A percentile compares a stretch with the other conserved stretches of the same genome.
Conservation (phyloP, 1,284 basidiomycete genomes). For the Tilletia setariae region DNA sequence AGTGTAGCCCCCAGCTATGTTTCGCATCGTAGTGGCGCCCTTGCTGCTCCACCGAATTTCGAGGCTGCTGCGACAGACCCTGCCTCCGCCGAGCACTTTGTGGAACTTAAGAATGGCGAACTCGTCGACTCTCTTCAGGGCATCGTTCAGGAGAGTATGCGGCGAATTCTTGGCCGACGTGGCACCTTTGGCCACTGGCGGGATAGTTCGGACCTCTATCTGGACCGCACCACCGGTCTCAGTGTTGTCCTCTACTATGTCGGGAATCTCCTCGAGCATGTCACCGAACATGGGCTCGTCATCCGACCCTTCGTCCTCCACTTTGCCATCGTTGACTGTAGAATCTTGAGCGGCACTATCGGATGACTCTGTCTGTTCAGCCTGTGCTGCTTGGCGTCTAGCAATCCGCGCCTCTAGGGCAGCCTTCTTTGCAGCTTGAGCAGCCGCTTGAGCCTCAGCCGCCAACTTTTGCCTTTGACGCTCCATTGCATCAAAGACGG, state of each 20-base stretch:
- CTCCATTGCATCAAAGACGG: constrained; percentile 5
- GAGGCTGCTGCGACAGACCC: constrained; percentile 39
- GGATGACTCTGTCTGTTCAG: background rate
- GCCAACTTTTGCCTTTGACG: background rate
- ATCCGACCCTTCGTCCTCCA: constrained; percentile 59
- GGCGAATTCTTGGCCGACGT: constrained; percentile 40
- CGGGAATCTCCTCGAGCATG: constrained; percentile 70
- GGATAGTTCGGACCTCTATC: constrained; percentile 36
- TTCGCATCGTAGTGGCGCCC: constrained; percentile 26
- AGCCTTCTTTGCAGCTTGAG: background rate
- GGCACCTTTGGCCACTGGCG: constrained; percentile 38
- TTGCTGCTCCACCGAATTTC: constrained; percentile 44
- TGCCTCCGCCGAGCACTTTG: constrained; percentile 32
- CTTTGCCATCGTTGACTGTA: background rate
- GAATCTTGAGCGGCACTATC: background rate
- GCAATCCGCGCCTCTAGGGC: constrained; percentile 1
- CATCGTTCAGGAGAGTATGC: constrained; percentile 43
- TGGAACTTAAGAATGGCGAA: constrained; percentile 71
- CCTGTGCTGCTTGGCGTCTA: constrained; percentile 25
- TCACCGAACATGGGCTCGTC: constrained; percentile 70
- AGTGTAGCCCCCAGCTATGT: background rate
- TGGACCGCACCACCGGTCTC: constrained; percentile 25
- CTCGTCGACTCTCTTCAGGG: constrained; percentile 61
- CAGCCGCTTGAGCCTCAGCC: background rate
- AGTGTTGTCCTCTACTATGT: constrained; percentile 53